These are phyloP conservation scores for Penicillium turbatum DNA, from an alignment of 495 filamentous ascomycete genomes.

Conservation along the genomic window DNA sequence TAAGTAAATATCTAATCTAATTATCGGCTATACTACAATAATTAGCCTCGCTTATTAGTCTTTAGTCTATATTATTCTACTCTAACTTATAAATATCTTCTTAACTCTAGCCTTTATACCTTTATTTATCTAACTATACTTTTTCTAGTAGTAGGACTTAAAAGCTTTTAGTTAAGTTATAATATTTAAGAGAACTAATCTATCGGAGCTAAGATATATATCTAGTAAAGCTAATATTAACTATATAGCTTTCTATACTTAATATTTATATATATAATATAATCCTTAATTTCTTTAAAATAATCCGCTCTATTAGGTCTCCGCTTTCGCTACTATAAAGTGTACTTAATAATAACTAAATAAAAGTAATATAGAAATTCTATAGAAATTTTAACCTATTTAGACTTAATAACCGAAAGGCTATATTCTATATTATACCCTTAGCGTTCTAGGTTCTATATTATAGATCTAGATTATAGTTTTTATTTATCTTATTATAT, in stretches of 20 bases:
- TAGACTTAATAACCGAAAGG: constrained; percentile 1
- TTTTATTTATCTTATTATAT: constrained; percentile 2
- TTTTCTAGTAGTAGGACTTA: too few species aligned
- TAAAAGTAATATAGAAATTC: too few species aligned
- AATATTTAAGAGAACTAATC: background rate
- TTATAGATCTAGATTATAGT: constrained; percentile 1
- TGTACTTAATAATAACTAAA: too few species aligned
- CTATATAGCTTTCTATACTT: too few species aligned
- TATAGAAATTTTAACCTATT: constrained; percentile 1
- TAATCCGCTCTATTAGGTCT: too few species aligned
- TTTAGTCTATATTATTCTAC: background rate
- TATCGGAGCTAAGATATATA: constrained; percentile 1
- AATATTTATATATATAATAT: too few species aligned
- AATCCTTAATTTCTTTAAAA: too few species aligned
- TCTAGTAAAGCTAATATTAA: too few species aligned
- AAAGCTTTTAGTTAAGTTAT: background rate
- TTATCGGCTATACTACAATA: background rate
- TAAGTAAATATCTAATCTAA: background rate
- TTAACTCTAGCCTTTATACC: background rate
- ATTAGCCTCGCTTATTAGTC: background rate
- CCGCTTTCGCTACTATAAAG: too few species aligned
- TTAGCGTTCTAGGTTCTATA: constrained; percentile 1
- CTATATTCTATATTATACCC: background rate
- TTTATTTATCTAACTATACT: background rate
- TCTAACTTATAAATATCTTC: constrained; percentile 1